Conservation (phyloP, 23 red algal genomes). For the Cyanidiococcus yangmingshanensis region DNA sequence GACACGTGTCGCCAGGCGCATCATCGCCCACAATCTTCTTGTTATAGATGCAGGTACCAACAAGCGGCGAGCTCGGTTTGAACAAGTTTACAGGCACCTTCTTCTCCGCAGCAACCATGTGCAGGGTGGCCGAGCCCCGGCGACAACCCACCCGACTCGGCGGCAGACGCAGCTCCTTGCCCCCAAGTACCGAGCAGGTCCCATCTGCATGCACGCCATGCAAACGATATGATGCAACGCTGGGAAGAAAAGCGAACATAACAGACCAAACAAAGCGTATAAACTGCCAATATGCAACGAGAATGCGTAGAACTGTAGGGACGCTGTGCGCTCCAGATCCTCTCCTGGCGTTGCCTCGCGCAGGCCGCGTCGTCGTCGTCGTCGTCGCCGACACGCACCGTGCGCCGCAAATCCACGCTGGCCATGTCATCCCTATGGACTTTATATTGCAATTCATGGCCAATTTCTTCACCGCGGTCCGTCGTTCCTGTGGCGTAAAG, state of each 20-base stretch:
- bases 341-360: no score
- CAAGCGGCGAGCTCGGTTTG: constrained; percentile 64
- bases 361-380: no score
- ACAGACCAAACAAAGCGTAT: no score
- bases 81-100: constrained; percentile 77
- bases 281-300: no score
- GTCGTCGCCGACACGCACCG: no score
- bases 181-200: background rate
- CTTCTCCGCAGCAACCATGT: constrained; percentile 20
- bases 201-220: background rate
- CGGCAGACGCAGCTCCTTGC: background rate
- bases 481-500: background rate
- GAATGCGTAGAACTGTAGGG: no score
- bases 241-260: background rate
- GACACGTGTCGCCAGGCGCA: constrained; percentile 89
- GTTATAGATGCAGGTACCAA: constrained; percentile 67
- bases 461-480: background rate
- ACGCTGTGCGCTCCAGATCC: no score
- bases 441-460: background rate
- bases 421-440: no score
- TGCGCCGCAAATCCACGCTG: no score
- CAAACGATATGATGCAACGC: background rate
- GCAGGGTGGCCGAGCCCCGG: background rate
- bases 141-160: background rate
- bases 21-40: constrained; percentile 67